Evolutionary conservation across 106 monocot genomes (phyloP), one percentile per base, ranked within the genome.

Genomic region (Agapanthus africanus): DNA sequence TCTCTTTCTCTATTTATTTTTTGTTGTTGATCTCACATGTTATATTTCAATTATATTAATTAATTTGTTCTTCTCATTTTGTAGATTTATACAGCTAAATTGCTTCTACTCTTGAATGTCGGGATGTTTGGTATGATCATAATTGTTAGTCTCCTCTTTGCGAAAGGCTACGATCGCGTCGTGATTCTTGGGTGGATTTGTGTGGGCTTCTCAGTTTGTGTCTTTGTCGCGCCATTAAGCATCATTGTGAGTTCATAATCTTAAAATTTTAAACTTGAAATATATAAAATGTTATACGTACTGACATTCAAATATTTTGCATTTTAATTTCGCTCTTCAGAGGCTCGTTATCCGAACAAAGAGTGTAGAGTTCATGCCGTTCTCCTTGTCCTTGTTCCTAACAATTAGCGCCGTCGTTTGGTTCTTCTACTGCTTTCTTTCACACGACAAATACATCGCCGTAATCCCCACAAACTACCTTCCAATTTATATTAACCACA

Each of bases 331-430:
- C 3, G 2, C 4, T 37, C 11, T 70, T 27, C 80, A 90, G 90
- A 78, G 75, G 62, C 74, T 86, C 4, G 90, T 90, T 18, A 78
- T 90, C 0, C 71, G 54, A n/a, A 86, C 90, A 70, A 85, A 60
- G 63, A 90, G 90, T 38, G 85, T 78, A 0, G 86, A 90, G 70
- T 90, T 76, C 83, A 90, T 90, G 90, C 90, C 90, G 1, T 82
- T 86, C 61, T 39, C 50, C 1, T 49, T 90, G 6, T 90, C 90
- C 0, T 62, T 79, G 62, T 86, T 80, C 75, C 82, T 90, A 19
- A 90, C 83, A 4, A 11, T 80, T 7, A 90, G 77, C 28, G 90
- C 90, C 0, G 56, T 83, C 13, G 54, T 62, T 0, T 90, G 90
- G 90, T 80, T 85, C 60, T 37, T 52, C 40, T 86, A 90, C 37